phyloP scores from a whole-genome alignment of 306 rosid genomes.

The Corylus avellana region DNA sequence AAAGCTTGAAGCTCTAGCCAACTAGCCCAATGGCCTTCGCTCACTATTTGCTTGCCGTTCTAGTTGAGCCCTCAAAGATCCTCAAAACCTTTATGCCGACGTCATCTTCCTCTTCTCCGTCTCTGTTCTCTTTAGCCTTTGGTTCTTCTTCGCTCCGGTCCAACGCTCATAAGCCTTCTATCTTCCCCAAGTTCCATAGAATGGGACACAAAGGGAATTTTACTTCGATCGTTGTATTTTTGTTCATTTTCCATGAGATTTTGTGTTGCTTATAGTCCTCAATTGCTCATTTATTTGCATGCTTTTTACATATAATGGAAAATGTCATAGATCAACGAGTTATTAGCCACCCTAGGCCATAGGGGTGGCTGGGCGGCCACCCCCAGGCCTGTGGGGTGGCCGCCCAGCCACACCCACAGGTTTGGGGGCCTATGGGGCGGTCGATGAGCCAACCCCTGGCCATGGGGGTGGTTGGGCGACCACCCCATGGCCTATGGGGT shows the following conservation, averaged over 20 bases:
- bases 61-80: slow-evolving; percentile 31
- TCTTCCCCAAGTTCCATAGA: slow-evolving; percentile 33
- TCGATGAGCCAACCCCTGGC: no score
- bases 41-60: slow-evolving; percentile 38
- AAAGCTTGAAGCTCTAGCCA: slow-evolving; percentile 8
- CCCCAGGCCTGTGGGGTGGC: no score
- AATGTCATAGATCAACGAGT: not conserved
- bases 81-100: slow-evolving; percentile 23
- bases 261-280: not conserved
- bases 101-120: slow-evolving; percentile 27
- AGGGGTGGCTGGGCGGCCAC: no score
- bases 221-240: not conserved
- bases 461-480: no score
- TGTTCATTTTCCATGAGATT: not conserved
- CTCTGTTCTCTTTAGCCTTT: slow-evolving; percentile 19
- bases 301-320: not conserved
- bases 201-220: slow-evolving; percentile 35
- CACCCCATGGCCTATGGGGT: no score
- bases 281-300: not conserved
- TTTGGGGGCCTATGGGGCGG: no score
- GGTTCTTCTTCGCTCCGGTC: slow-evolving; percentile 27
- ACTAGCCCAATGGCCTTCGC: slow-evolving; percentile 53
- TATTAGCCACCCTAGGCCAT: not conserved
- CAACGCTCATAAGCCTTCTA: slow-evolving; percentile 36
- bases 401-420: no score